A percentile compares a stretch with the other conserved stretches of the same genome.
Evolutionary conservation across 1,284 basidiomycete species (phyloP).

Genomic region (Cystobasidiaceae sp.): DNA sequence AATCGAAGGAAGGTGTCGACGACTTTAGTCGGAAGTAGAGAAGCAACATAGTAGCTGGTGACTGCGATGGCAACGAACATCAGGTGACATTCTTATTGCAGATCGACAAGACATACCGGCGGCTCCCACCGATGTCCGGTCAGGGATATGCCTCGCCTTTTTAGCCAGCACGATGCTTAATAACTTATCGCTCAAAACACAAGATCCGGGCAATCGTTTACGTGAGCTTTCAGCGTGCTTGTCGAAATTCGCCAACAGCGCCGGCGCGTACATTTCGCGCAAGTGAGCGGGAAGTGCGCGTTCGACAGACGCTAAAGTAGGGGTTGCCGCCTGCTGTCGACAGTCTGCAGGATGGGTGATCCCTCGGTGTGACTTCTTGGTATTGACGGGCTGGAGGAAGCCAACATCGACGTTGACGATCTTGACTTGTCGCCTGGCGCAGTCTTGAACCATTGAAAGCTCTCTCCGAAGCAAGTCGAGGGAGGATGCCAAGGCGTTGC

Average conservation of each 20-base stretch:
- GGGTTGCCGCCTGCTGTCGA: background rate
- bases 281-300: conserved; percentile 8
- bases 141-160: background rate
- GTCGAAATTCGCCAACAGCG: conserved; percentile 6
- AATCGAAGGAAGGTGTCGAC: conserved; percentile 24
- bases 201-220: conserved; percentile 2
- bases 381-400: conserved; percentile 19
- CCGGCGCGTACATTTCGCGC: conserved; percentile 12
- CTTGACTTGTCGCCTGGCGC: conserved; percentile 2
- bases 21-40: conserved; percentile 13
- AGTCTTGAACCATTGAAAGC: background rate
- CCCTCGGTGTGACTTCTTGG: background rate
- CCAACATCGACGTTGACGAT: conserved; percentile 28
- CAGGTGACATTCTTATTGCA: background rate
- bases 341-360: conserved; percentile 2
- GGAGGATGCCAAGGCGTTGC: conserved; percentile 1
- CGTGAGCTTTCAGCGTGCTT: background rate
- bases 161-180: background rate
- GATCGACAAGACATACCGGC: conserved; percentile 4
- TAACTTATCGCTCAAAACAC: conserved; percentile 6
- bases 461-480: conserved; percentile 24
- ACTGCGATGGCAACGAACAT: conserved; percentile 1
- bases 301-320: background rate
- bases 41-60: conserved; percentile 21
- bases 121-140: conserved; percentile 15